phyloP scores from a whole-genome alignment of 345 rosid species.

The Toxicodendron radicans region DNA sequence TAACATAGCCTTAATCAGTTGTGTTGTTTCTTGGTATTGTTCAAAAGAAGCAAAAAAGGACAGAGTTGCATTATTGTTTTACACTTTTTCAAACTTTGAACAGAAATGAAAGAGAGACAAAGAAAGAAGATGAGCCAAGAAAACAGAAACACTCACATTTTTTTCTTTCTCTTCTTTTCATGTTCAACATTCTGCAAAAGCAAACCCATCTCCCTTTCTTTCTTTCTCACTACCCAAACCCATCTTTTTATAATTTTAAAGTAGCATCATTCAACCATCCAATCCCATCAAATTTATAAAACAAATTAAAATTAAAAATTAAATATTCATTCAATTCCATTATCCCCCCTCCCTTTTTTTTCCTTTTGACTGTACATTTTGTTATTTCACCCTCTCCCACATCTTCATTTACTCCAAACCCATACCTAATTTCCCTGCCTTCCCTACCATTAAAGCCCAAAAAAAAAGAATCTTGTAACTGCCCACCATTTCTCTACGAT shows the following conservation, averaged over 20 bases:
- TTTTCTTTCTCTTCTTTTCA: conserved; percentile 11
- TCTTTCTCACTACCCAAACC: not conserved
- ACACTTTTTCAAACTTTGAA: conserved; percentile 10
- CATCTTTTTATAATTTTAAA: conserved; percentile 2
- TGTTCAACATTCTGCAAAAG: conserved; percentile 1
- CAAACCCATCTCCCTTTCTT: not conserved
- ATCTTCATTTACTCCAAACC: not conserved
- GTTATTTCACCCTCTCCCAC: not conserved
- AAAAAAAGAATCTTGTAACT: not conserved
- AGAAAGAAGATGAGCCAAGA: not conserved
- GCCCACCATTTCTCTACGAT: conserved; percentile 5
- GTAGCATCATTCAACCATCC: not conserved
- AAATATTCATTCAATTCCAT: conserved; percentile 6
- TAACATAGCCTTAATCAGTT: too few relatives aligned
- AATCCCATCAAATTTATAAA: not conserved
- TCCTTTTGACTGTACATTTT: conserved; percentile 12
- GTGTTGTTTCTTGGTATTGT: not conserved
- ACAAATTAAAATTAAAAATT: not conserved
- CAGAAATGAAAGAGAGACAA: not conserved
- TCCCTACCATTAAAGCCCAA: not conserved
- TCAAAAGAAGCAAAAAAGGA: conserved; percentile 7
- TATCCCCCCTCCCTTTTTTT: not conserved
- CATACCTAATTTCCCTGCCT: not conserved
- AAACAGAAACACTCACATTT: not conserved
- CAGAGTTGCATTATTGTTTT: conserved; percentile 3